Base-by-base conservation (phyloP, 306 rosid genomes). In the Mimosa pudica region DNA sequence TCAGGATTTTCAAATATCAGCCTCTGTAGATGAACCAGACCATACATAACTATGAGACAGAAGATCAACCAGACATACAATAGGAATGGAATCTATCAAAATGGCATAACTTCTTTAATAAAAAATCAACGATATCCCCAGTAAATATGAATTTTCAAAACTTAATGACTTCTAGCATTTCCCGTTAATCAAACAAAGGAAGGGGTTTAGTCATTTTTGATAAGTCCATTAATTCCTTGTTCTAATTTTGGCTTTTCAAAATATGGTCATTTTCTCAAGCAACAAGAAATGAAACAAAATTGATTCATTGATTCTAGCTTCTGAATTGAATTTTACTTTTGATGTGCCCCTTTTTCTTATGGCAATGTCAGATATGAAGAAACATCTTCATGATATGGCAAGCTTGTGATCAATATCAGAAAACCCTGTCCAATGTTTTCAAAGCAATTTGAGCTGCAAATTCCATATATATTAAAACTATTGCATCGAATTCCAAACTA, bases 1-100 rank as follows among this genome's bases (percentile, higher is more conserved):
- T 83, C 87, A 70, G 97, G 92, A 84, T 90, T 87, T 68, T 87
- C 92, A 87, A 96, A 96, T 88, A 96, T 96, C 76, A 96, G 85
- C 86, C 88, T 90, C 99, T 96, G 91, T 85, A 89, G 16, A 81
- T 77, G 55, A 77, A 73, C 62, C 67, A 82, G 38, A 78, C 35
- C 30, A 75, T 54, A 75, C 78, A 33, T 38, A 35, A 71, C 49
- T 66, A 45, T 57, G 66, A 54, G 49, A 60, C 52, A 57, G 41
- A 49, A 24, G 71, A 64, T 65, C 85, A 68, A 46, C 68, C 60
- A 79, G 9, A 70, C 42, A 77, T 33, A 32, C 24, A 51, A 74
- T 67, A 18, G 70, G 35, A 80, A 48, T 35, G 10, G 17, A 36
- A 72, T 41, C 55, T 77, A 55, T 60, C 66, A 36, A 32, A 38